Conservation (phyloP, 129 eudicot genomes). For the Pittosporum tobira region DNA sequence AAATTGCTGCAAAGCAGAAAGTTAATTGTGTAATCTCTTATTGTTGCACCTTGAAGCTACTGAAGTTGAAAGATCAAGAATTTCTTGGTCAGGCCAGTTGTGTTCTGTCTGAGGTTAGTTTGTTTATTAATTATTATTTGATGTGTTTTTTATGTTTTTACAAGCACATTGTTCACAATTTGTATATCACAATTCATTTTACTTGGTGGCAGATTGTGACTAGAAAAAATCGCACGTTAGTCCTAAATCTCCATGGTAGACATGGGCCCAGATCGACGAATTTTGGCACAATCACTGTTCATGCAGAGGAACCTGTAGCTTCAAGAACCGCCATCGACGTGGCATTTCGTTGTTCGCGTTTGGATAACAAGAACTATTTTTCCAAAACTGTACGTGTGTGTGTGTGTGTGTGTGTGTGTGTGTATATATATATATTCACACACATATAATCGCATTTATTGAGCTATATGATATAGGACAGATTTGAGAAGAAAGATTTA, state of each 20-base stretch:
- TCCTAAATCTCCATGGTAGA: slow-evolving; percentile 50
- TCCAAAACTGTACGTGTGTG: slow-evolving; percentile 73
- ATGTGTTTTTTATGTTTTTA: too few relatives aligned
- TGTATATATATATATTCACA: too few relatives aligned
- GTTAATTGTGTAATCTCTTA: slow-evolving; percentile 2
- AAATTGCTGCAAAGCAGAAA: too few relatives aligned
- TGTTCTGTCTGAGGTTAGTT: slow-evolving; percentile 76
- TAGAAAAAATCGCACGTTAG: slow-evolving; percentile 44
- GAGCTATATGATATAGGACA: too few relatives aligned
- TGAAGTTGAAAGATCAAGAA: slow-evolving; percentile 81
- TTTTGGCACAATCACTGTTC: slow-evolving; percentile 63
- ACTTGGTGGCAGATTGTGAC: slow-evolving; percentile 91
- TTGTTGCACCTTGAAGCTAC: slow-evolving; percentile 32
- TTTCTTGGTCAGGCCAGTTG: slow-evolving; percentile 90
- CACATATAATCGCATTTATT: not conserved
- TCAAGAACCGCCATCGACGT: slow-evolving; percentile 72
- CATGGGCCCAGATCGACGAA: slow-evolving; percentile 31
- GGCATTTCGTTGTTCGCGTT: slow-evolving; percentile 47
- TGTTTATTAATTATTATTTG: not conserved
- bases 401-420: too few relatives aligned
- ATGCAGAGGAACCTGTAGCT: slow-evolving; percentile 83
- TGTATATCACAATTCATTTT: too few relatives aligned
- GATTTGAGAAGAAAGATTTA: too few relatives aligned
- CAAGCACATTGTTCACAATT: too few relatives aligned
- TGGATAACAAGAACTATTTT: slow-evolving; percentile 76